Conservation (phyloP, 106 monocot genomes). For the Allium cepa region DNA sequence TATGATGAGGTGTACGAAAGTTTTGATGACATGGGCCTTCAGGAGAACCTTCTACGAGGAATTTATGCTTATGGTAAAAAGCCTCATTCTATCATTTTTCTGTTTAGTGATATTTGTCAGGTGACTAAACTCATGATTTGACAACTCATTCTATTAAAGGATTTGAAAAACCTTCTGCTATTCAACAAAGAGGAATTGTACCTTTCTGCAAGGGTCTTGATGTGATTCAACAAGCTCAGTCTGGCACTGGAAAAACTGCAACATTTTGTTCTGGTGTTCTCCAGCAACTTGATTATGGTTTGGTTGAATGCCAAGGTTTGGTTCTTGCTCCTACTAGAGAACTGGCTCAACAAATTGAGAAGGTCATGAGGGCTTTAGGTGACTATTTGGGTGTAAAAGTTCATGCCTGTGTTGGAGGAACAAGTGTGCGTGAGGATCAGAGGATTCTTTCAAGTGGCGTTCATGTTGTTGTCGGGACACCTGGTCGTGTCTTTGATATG, state of each 20-base stretch:
- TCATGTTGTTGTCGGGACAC: slow-evolving; percentile 69
- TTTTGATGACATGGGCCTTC: slow-evolving; percentile 65
- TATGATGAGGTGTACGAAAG: slow-evolving; percentile 62
- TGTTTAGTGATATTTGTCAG: not conserved
- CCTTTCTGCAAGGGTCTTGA: slow-evolving; percentile 67
- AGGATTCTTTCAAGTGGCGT: slow-evolving; percentile 54
- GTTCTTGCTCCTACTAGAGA: slow-evolving; percentile 64
- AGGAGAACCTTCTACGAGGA: slow-evolving; percentile 60
- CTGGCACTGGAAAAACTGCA: slow-evolving; percentile 69
- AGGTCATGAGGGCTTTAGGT: slow-evolving; percentile 63
- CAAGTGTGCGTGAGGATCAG: slow-evolving; percentile 57
- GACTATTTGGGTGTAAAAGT: slow-evolving; percentile 71
- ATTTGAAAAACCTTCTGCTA: slow-evolving; percentile 69
- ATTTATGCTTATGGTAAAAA: slow-evolving; percentile 58
- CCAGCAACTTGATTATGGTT: slow-evolving; percentile 54
- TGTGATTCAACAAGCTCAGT: slow-evolving; percentile 71
- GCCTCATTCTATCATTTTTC: too few relatives aligned
- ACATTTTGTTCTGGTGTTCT: slow-evolving; percentile 66
- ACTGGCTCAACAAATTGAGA: slow-evolving; percentile 62
- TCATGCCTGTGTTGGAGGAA: slow-evolving; percentile 70
- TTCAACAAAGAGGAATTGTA: slow-evolving; percentile 65
- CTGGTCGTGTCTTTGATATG: slow-evolving; percentile 69
- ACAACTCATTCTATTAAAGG: slow-evolving; percentile 13
- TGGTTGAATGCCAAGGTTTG: slow-evolving; percentile 58
- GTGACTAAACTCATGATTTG: not conserved